Base-by-base conservation (phyloP, 1,284 basidiomycete genomes). In the Inonotus obliquus region DNA sequence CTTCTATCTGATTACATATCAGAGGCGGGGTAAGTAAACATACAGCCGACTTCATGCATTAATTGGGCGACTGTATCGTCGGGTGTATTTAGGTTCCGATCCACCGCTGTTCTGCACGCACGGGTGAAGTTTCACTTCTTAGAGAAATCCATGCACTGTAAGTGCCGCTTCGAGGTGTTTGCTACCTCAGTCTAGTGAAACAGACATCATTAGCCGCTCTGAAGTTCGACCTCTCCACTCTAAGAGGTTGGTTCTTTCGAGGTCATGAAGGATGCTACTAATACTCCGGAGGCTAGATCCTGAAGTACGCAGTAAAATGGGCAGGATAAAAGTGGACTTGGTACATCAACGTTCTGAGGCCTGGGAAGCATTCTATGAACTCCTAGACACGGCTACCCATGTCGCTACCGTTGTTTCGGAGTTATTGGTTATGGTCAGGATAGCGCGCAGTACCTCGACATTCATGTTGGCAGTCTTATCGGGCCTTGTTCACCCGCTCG, bases 41-140 rank as follows among this genome's bases (percentile, higher is more conserved):
- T n/a, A n/a, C n/a, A n/a, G n/a, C n/a, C n/a, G n/a, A n/a, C n/a
- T n/a, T n/a, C n/a, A n/a, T n/a, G n/a, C n/a, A n/a, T n/a, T n/a
- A n/a, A n/a, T n/a, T n/a, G n/a, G n/a, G n/a, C n/a, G n/a, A n/a
- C n/a, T n/a, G n/a, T n/a, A n/a, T n/a, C n/a, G n/a, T n/a, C n/a
- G n/a, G n/a, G 10, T 25, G 1, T 21, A 4, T 41, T 19, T 41
- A 56, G 41, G 10, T 4, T 7, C 13, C 19, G 32, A 6, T 56
- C 27, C 38, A 37, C 54, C 9, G 38, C 38, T 9, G 35, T 59
- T 10, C 37, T 52, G 10, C 25, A 27, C 6, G 48, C 39, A 29
- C 19, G 57, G n/a, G 49, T 59, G 10, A 39, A n/a, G 21, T 59
- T 38, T 39, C 48, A 59, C 21, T 59, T 59, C 49, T 14, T 52